A percentile compares a stretch with the other conserved stretches of the same genome.
These are phyloP conservation scores for Sorghum bicolor DNA, from an alignment of 176 grass and related monocot species.

Conservation along the genomic window Sorghum_bicolor_NCBIv3 NC_012871.2:48997001-48997500, in stretches of 20 bases:
- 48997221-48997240: not conserved
- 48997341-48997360: not conserved
- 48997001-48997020: not conserved
- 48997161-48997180: not conserved
- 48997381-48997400: not conserved
- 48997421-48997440: not conserved
- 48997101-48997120: not conserved
- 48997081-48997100: not conserved
- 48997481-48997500: not conserved
- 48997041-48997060: not conserved
- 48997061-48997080: not conserved
- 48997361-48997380: not conserved
- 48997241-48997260: not conserved
- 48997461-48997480: not conserved
- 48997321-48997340: not conserved
- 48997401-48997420: not conserved
- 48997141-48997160: not conserved
- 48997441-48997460: not conserved
- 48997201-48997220: not conserved
- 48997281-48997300: not conserved
- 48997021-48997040: not conserved
- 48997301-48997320: not conserved
- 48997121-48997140: not conserved
- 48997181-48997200: not conserved
- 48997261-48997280: not conserved